Evolutionary conservation across 2,329 filamentous ascomycete species (phyloP).

Genomic region (Colletotrichum caudatum): DNA sequence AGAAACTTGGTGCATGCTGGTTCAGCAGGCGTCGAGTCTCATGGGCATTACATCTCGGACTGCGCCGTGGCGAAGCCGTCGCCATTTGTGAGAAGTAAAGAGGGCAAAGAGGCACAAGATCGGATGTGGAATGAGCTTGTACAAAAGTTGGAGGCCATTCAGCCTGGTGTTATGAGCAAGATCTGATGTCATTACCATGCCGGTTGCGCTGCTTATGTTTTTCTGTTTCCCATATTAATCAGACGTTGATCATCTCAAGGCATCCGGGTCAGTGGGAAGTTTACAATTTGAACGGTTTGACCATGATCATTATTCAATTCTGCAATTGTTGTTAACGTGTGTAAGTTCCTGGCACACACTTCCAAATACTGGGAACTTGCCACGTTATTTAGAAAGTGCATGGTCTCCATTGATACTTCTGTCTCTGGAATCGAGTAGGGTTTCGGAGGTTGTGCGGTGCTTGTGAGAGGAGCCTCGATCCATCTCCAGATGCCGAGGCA

Average conservation of each 20-base stretch:
- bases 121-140: slow-evolving; percentile 59
- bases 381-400: no score
- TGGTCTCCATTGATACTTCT: no score
- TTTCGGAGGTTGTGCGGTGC: no score
- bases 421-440: no score
- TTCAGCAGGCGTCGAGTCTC: slow-evolving; percentile 53
- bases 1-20: slow-evolving; percentile 57
- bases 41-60: slow-evolving; percentile 61
- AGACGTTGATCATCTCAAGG: neutral
- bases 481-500: no score
- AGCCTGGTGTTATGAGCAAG: slow-evolving; percentile 50
- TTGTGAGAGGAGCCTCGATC: no score
- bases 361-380: no score
- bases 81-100: slow-evolving; percentile 53
- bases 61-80: slow-evolving; percentile 47
- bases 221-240: neutral
- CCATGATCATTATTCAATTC: neutral
- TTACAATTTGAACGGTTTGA: neutral
- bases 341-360: neutral
- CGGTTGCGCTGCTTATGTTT: neutral
- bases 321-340: neutral
- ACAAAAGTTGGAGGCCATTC: slow-evolving; percentile 55
- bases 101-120: slow-evolving; percentile 52
- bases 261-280: neutral
- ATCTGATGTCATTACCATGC: neutral